These are phyloP conservation scores for Pseudogymnoascus sp. DNA, from an alignment of 2,329 filamentous ascomycete genomes.

Conservation along the genomic window DNA sequence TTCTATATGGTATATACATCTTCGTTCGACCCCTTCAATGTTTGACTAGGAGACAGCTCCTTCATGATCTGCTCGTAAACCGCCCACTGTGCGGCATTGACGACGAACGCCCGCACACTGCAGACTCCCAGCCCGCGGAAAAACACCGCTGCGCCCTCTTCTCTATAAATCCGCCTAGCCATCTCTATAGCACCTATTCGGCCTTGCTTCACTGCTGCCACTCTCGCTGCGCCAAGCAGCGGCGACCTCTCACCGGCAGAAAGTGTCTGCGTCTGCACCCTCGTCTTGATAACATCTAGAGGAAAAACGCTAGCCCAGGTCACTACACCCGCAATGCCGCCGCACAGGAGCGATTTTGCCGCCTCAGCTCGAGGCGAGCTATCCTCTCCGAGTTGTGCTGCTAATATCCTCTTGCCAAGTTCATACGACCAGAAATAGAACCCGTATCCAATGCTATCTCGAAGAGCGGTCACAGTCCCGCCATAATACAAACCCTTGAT, in stretches of 20 bases:
- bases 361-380: conserved; percentile 39
- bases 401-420: conserved; percentile 54
- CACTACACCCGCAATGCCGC: conserved; percentile 75
- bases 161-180: conserved; percentile 55
- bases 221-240: conserved; percentile 26
- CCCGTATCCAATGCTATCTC: conserved; percentile 88
- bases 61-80: conserved; percentile 84
- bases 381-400: conserved; percentile 15
- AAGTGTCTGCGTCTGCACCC: conserved; percentile 65
- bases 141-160: conserved; percentile 54
- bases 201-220: conserved; percentile 18
- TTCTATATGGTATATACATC: conserved; percentile 7
- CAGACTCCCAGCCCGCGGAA: conserved; percentile 72
- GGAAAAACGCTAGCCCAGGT: conserved; percentile 91
- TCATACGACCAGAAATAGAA: conserved; percentile 97
- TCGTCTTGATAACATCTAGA: conserved; percentile 83
- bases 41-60: conserved; percentile 31
- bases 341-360: conserved; percentile 65
- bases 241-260: conserved; percentile 23
- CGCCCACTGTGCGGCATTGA: conserved; percentile 90
- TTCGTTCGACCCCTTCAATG: not conserved
- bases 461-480: conserved; percentile 68
- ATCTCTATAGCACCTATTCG: conserved; percentile 51
- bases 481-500: conserved; percentile 70
- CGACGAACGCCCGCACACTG: conserved; percentile 77